Evolutionary conservation across 2,329 filamentous ascomycete species (phyloP), one percentile per base, ranked within the genome.

Genomic region (Colletotrichum echinochloae): DNA sequence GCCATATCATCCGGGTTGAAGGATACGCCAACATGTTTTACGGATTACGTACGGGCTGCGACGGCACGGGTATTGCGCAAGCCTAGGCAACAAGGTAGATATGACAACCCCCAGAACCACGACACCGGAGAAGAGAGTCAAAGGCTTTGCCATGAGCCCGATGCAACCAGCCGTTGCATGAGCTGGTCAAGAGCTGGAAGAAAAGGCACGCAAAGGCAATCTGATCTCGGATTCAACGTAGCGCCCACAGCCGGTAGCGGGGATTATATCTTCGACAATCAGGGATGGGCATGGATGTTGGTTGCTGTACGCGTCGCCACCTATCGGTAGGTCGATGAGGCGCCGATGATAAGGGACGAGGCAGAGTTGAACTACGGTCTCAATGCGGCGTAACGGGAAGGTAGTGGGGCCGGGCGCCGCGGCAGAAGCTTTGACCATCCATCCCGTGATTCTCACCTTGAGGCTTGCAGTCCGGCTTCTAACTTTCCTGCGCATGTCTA

Each of bases 341-440:
- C 20, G 49, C 28, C 8, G 28, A 33, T 12, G 49, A 51, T n/a
- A 12, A n/a, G n/a, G n/a, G n/a, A 33, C 28, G 49, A 28, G 16
- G 12, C 7, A 23, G 20, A 16, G 33, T 23, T 9, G 20, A 55
- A 55, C 30, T 37, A 20, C 33, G 12, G 52, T 23, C 30, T 14
- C 14, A 56, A 14, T 37, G n/a, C 59, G 48, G 48, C 33, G 48
- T 26, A 41, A 35, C 35, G 35, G 60, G 48, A 33, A 33, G 23
- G 30, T 20, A 35, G 60, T 44, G 48, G 48, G 18, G 20, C 37
- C 37, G 23, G 48, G 35, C 48, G 49, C 23, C 48, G 51, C 60
- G 23, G 23, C 23, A 33, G 49, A 62, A 62, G 60, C 60, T 62
- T 26, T 54, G 60, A 23, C 60, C 60, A 62, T 33, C 48, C 20